Percentiles rank a stretch among this genome's conserved stretches.
These are phyloP conservation scores for Bjerkandera adusta DNA, from an alignment of 1,284 basidiomycete genomes.

Conservation along the genomic window DNA sequence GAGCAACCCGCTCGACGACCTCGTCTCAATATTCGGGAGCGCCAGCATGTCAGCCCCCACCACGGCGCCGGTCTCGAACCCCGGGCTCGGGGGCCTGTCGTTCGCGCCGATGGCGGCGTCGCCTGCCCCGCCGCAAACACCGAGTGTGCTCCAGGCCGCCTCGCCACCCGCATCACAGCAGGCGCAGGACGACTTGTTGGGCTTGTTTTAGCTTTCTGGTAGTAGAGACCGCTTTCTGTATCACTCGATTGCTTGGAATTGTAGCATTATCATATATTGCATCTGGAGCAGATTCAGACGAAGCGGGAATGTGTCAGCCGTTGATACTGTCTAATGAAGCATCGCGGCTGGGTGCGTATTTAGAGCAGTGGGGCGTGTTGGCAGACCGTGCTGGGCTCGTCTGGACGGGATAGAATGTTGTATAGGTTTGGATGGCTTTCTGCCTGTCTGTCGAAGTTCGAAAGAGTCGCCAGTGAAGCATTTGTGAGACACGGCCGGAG, in stretches of 20 bases:
- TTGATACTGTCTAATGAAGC: too few species aligned
- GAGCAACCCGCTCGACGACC: conserved; percentile 85
- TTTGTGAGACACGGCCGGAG: too few species aligned
- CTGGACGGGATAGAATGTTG: too few species aligned
- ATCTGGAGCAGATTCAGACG: too few species aligned
- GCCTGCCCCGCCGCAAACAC: conserved; percentile 18
- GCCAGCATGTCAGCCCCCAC: conserved; percentile 32
- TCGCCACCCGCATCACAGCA: conserved; percentile 26
- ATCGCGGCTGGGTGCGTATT: too few species aligned
- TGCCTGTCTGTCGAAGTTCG: too few species aligned
- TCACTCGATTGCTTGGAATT: conserved; percentile 1
- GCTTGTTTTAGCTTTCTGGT: conserved; percentile 38
- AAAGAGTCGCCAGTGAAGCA: too few species aligned
- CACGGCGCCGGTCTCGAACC: conserved; percentile 19
- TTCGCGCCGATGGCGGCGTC: conserved; percentile 20
- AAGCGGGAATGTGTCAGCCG: too few species aligned
- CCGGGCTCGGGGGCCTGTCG: conserved; percentile 25
- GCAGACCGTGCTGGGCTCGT: too few species aligned
- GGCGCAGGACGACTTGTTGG: conserved; percentile 48
- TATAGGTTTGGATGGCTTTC: too few species aligned
- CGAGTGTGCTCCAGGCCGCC: conserved; percentile 20
- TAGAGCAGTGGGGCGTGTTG: too few species aligned
- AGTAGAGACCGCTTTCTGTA: not conserved
- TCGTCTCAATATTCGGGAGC: conserved; percentile 83
- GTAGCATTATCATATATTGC: too few species aligned